Evolutionary conservation across 192 early-diverging fungal genomes (phyloP).

Genomic region (Neocallimastix lanati): DNA sequence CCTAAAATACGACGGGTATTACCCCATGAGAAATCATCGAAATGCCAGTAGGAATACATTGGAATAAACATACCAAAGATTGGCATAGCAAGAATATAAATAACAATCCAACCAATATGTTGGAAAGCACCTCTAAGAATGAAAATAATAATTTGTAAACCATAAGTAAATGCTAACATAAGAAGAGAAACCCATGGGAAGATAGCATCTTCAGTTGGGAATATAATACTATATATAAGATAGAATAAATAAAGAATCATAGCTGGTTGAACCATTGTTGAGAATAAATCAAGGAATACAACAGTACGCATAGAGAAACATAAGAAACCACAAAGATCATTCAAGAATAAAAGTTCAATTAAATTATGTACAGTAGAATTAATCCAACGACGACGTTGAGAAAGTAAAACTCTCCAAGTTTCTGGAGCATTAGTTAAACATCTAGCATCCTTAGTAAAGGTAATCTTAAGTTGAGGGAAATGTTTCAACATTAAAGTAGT

Average conservation of each 20-base stretch:
- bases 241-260: slow-evolving; percentile 58
- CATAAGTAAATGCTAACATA: slow-evolving; percentile 75
- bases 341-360: slow-evolving; percentile 78
- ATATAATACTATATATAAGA: not conserved
- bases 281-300: slow-evolving; percentile 82
- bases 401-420: slow-evolving; percentile 74
- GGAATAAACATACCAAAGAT: slow-evolving; percentile 49
- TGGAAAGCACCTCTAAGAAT: slow-evolving; percentile 73
- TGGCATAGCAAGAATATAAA: slow-evolving; percentile 78
- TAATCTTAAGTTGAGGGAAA: slow-evolving; percentile 89
- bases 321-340: slow-evolving; percentile 89
- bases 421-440: slow-evolving; percentile 91
- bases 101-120: slow-evolving; percentile 77
- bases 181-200: slow-evolving; percentile 61
- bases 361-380: too few species aligned
- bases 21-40: slow-evolving; percentile 99
- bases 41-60: slow-evolving; percentile 92
- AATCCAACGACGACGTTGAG: too few species aligned
- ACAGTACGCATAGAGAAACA: slow-evolving; percentile 96
- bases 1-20: slow-evolving; percentile 85
- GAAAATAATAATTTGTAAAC: slow-evolving; percentile 21
- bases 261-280: slow-evolving; percentile 86
- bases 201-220: slow-evolving; percentile 9
- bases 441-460: slow-evolving; percentile 78
- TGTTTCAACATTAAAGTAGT: too few species aligned